Base-by-base conservation (phyloP, 2,329 filamentous ascomycete species). In the Xylaria hypoxylon region DNA sequence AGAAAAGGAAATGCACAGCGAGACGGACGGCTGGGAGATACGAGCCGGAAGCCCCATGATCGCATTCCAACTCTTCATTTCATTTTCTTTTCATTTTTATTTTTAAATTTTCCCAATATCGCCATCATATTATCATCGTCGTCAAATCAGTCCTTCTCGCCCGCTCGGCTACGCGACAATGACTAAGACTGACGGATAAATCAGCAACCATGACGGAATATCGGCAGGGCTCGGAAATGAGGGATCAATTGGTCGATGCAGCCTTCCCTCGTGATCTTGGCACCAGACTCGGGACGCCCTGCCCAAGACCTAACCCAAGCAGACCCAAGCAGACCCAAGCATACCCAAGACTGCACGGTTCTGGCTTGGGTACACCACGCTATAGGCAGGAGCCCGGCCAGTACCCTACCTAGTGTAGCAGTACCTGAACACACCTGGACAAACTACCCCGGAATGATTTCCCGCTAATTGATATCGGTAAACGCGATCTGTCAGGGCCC, bases 371-470 rank as follows among this genome's bases (percentile, higher is more conserved):
- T 15, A 13, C 10, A 15, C 10, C 13, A 38, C 35, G 13, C 35
- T 42, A 38, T 26, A 40, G 5, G 19, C 13, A 26, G 51, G 33
- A 38, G 51, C 19, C 51, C 40, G 51, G 51, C 19, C 51, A 26
- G 33, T 24, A n/a, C 50, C 6, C 48, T 51, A 50, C 47, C 1
- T 38, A 31, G 15, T 31, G 31, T 28, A 38, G 50, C 31, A 51
- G 50, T 35, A 33, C 31, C 7, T 51, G 31, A 38, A 53, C 50
- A 24, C 11, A 59, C 55, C 47, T 56, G 48, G 62, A 68, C 66
- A 68, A 71, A 71, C 71, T 77, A 77, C 76, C 76, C 76, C 76
- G 74, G 76, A 77, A 74, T 73, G 75, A 77, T 77, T 76, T 74
- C 70, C 76, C 76, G 73, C 76, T 76, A 77, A 76, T 65, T 47